Evolutionary conservation across 1,284 basidiomycete species (phyloP), one percentile per base, ranked within the genome.

Genomic region (Grifola frondosa): DNA sequence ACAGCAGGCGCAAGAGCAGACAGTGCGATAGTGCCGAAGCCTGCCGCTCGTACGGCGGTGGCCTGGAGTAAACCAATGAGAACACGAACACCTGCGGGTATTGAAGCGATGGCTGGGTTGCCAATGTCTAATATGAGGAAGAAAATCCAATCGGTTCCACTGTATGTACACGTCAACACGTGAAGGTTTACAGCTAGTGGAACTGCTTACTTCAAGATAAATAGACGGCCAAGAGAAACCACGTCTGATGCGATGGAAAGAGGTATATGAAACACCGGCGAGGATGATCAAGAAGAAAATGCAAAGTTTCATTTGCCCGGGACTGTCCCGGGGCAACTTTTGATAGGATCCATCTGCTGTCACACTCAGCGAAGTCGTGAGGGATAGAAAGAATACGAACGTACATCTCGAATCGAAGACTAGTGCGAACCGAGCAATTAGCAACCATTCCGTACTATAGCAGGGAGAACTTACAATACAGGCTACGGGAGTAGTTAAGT

Each of bases 271-370:
- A 98, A 68, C 96, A 93, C 51, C 95, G 80, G 19, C 95, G 80
- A n/a, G 96, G 96, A 60, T 98, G 96, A 60, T 98, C 94, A 15
- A 99, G 78, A 6, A 99, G 74, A 64, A 99, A 99, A 45, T 85
- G 84, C 2, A 97, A 70, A 0, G 93, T 93, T 67, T 97, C 91
- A 46, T 83, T 75, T 0, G 79, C 56, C 1, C 81, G 77, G 8
- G 88, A 91, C 0, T 60, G 56, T 8, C 61, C 60, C 1, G 83
- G 81, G 13, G 86, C 77, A 12, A 80, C 42, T 58, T 87, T 87
- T 16, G 82, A 78, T 34, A 88, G 59, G 9, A 66, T 59, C 93
- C 93, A 97, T 44, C 88, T 92, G 50, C 22, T 49, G 37, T 20
- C n/a, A 56, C 15, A 34, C 41, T 9, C 32, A 46, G 21, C n/a